These are phyloP conservation scores for Pistacia atlantica DNA, from an alignment of 345 rosid genomes.

Conservation along the genomic window DNA sequence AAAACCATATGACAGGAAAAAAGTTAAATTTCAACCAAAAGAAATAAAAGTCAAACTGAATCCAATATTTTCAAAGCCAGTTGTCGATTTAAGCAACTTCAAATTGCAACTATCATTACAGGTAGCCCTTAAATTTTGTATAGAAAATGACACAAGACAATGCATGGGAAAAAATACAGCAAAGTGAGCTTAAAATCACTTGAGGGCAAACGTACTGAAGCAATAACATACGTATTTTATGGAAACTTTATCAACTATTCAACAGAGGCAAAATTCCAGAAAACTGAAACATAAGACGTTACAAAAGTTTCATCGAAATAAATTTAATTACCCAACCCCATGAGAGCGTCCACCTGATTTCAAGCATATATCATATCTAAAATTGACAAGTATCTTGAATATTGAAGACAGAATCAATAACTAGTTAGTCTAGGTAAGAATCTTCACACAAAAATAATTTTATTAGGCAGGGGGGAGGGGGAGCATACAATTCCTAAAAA, in stretches of 20 bases:
- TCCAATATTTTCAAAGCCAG: background rate
- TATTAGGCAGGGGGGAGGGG: background rate
- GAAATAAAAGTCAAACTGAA: background rate
- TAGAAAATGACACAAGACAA: background rate
- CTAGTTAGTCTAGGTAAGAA: background rate
- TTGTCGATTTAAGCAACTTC: background rate
- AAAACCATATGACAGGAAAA: background rate
- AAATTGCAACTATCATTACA: too few species aligned
- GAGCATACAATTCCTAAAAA: background rate
- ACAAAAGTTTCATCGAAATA: background rate
- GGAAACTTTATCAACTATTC: background rate
- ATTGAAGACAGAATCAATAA: background rate
- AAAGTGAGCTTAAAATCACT: background rate
- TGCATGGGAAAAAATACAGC: background rate
- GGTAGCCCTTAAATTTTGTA: too few species aligned
- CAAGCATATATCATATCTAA: background rate
- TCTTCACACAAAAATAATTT: background rate
- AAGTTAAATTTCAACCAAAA: background rate
- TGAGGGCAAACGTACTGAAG: background rate
- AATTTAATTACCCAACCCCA: background rate
- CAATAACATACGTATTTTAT: background rate
- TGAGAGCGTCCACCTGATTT: background rate
- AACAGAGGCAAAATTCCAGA: background rate
- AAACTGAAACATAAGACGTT: background rate
- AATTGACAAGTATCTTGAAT: background rate